Evolutionary conservation across 352 stramenopile genomes (phyloP).

Genomic region (Globisporangium nodosum): DNA sequence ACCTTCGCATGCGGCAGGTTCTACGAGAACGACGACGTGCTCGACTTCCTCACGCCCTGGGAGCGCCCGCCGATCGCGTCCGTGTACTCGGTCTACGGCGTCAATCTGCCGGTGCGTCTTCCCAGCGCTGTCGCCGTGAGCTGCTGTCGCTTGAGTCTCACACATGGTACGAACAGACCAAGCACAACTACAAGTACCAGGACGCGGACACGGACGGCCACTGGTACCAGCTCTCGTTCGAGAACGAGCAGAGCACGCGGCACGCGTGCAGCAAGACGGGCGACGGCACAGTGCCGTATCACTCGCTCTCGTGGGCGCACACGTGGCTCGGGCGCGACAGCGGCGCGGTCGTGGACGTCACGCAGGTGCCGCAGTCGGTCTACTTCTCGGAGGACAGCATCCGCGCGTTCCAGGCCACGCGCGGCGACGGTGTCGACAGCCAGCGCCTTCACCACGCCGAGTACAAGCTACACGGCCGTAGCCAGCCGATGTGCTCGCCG

Average conservation of each 20-base stretch:
- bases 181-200: conserved; percentile 70
- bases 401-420: conserved; percentile 38
- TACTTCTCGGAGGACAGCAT: conserved; percentile 64
- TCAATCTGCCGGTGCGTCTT: conserved; percentile 56
- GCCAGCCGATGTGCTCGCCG: conserved; percentile 36
- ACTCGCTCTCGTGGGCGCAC: conserved; percentile 76
- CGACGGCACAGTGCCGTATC: conserved; percentile 70
- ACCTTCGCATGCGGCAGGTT: conserved; percentile 22
- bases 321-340: conserved; percentile 51
- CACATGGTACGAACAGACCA: conserved; percentile 26
- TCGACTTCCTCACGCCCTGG: conserved; percentile 57
- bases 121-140: background rate
- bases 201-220: conserved; percentile 37
- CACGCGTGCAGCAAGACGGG: conserved; percentile 66
- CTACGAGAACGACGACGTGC: conserved; percentile 58
- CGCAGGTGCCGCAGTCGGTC: conserved; percentile 61
- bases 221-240: conserved; percentile 59
- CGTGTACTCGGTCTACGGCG: conserved; percentile 75
- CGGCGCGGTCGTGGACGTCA: conserved; percentile 49
- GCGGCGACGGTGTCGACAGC: conserved; percentile 11
- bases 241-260: conserved; percentile 38
- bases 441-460: conserved; percentile 45
- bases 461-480: conserved; percentile 38
- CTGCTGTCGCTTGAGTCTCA: background rate
- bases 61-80: conserved; percentile 60